Base-by-base conservation (phyloP, 169 alveolate genomes). In the Plasmodium malariae region DNA sequence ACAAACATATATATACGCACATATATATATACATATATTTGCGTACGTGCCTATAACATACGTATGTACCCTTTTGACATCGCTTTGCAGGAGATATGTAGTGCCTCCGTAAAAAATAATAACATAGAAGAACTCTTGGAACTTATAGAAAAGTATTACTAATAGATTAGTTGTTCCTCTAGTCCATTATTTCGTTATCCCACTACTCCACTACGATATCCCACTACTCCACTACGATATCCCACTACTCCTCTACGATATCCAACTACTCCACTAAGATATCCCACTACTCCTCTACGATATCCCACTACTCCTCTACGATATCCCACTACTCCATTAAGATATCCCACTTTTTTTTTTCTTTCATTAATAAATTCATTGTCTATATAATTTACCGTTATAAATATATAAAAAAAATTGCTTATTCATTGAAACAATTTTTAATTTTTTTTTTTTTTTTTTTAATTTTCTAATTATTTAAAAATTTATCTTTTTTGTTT, bases 51-150 rank as follows among this genome's bases (percentile, higher is more conserved):
- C n/a, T n/a, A n/a, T n/a, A n/a, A n/a, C 21, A 67, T 11, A 19
- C 74, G 14, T 48, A 36, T 67, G n/a, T 67, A 21, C 24, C 43
- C 26, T 26, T 70, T 28, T 70, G 17, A n/a, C n/a, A n/a, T n/a
- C 21, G 2, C 21, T 60, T 32, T 62, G 9, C 60, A 76, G 89
- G 89, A 76, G 62, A 45, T 76, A 30, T 76, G 89, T 30, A 62
- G 78, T 30, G 89, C 69, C 5, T 76, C 89, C 3, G 67, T 76
- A 48, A 76, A 76, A 40, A 76, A 76, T 67, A 63, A 62, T 40
- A 60, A 60, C 30, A 21, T 63, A 36, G 89, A 76, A 14, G 89
- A 76, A 63, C 43, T 76, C 24, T 26, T 76, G 14, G 89, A 76
- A 12, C 71, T 76, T 37, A 30, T 76, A 62, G 68, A 63, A 69